phyloP scores from a whole-genome alignment of 768 basidiomycete genomes.

The Exsudoporus frostii region DNA sequence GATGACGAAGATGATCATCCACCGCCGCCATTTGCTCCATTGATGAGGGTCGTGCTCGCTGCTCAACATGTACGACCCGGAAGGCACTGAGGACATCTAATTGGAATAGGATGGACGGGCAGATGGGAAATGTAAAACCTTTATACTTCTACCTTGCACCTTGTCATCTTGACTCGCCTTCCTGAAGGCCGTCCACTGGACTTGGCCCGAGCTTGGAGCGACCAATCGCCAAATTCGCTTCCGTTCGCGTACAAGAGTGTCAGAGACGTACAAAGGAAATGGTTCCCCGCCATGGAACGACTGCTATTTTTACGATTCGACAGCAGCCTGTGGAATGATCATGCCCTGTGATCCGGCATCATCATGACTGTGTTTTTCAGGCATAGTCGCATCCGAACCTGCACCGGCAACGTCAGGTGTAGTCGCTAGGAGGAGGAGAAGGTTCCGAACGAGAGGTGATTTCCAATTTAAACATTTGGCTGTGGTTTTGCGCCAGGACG shows the following conservation, averaged over 20 bases:
- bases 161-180: background rate
- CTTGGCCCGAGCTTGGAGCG: background rate
- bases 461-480: background rate
- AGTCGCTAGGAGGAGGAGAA: background rate
- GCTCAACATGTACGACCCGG: conserved; percentile 8
- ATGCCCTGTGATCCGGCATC: background rate
- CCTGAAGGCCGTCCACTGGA: background rate
- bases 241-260: background rate
- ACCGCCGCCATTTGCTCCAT: conserved; percentile 29
- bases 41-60: conserved; percentile 25
- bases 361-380: background rate
- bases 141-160: conserved; percentile 12
- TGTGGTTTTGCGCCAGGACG: too few species aligned
- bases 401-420: background rate
- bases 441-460: background rate
- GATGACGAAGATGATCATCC: conserved; percentile 27
- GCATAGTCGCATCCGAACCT: background rate
- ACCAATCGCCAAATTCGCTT: conserved; percentile 22
- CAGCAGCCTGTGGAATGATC: background rate
- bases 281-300: background rate
- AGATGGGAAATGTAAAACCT: background rate
- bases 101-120: background rate
- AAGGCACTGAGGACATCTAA: conserved; percentile 21
- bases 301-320: conserved; percentile 18
- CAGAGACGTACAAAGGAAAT: background rate